These are phyloP conservation scores for Myochromella boudieri DNA, from an alignment of 768 basidiomycete genomes.

Conservation along the genomic window DNA sequence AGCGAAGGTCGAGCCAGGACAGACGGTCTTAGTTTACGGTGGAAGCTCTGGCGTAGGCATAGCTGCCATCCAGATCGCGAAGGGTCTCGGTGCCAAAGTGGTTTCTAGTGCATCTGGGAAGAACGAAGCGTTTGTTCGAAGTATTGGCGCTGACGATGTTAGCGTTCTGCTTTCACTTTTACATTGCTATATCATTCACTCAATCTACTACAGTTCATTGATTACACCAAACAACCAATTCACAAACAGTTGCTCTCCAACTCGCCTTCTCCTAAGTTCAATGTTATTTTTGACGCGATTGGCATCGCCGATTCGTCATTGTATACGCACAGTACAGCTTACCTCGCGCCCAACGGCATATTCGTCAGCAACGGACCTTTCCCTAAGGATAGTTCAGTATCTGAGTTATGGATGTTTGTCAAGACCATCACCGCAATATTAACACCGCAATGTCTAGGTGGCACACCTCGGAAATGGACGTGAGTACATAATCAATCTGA, in stretches of 20 bases:
- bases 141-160: constrained; percentile 55
- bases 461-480: constrained; percentile 36
- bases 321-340: constrained; percentile 38
- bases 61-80: constrained; percentile 58
- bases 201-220: constrained; percentile 33
- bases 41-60: constrained; percentile 55
- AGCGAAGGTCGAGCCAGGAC: constrained; percentile 38
- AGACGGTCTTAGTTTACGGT: constrained; percentile 56
- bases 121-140: constrained; percentile 47
- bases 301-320: constrained; percentile 37
- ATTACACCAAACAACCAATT: constrained; percentile 45
- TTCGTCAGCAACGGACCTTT: constrained; percentile 45
- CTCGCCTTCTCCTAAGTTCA: constrained; percentile 38
- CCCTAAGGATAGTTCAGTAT: constrained; percentile 22
- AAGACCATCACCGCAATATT: constrained; percentile 18
- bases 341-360: constrained; percentile 39
- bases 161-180: background rate
- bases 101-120: constrained; percentile 48
- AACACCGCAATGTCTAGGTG: constrained; percentile 44
- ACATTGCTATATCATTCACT: background rate
- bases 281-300: constrained; percentile 48
- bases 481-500: constrained; percentile 20
- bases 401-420: constrained; percentile 19
- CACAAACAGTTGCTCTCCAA: constrained; percentile 32
- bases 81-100: constrained; percentile 47